Base-by-base conservation (phyloP, 202 grass and related monocot genomes). In the Cymbopogon flexuosus region DNA sequence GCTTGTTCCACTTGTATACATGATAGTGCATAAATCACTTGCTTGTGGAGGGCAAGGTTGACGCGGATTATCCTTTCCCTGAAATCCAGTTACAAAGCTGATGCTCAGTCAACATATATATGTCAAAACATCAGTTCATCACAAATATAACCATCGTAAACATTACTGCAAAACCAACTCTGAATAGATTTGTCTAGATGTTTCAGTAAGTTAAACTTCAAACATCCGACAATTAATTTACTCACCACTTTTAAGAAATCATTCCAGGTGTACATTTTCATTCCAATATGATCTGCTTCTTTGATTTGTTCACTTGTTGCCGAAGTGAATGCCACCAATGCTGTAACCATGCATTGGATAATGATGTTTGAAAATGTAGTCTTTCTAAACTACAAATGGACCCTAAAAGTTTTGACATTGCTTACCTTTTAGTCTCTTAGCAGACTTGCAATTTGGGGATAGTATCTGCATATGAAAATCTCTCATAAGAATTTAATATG, bases 1-100 rank as follows among this genome's bases (percentile, higher is more conserved):
- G 7, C 96, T 99, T 29, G 96, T 99, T 73, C 96, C 96, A 83
- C 96, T 99, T 65, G 96, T 99, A 75, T 99, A 99, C 96, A 99
- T 99, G 71, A 99, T 96, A 43, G 96, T 99, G 78, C 96, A 99
- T 79, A 83, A 75, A 84, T 99, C 92, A 72, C 56, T 76, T 83
- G 88, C 61, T 88, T 88, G 69, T 1, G 92, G 96, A 46, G 92
- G 31, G 63, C 82, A 64, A 68, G 90, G 88, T 65, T 99, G 65
- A 70, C 30, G 70, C 54, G 76, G 76, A 76, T 99, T 75, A 19
- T 91, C 90, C 34, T 80, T 93, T 81, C 96, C 31, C 96, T 99
- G 70, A 78, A 85, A 91, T 74, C 11, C 43, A 61, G 73, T 76
- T 42, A 27, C 29, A 70, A 34, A 67, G 45, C 34, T 66, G 13